Percentiles rank a stretch among this genome's conserved stretches.
Conservation (phyloP, 495 filamentous ascomycete species). For the Aspergillus haitiensis region DNA sequence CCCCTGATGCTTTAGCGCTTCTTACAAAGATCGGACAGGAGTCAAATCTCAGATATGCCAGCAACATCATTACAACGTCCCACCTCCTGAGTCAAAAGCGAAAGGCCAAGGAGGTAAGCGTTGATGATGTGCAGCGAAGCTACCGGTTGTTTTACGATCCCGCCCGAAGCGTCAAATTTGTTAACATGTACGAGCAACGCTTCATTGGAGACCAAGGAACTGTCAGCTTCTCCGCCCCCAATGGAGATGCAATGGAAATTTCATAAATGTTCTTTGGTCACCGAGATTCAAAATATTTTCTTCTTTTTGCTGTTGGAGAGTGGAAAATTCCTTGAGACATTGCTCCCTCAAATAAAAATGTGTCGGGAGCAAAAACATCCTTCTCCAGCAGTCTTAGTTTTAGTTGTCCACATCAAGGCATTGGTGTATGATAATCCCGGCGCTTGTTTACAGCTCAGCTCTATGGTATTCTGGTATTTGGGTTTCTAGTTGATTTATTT, state of each 20-base stretch:
- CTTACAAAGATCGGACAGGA: constrained; percentile 95
- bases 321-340: constrained; percentile 20
- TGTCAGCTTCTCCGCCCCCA: constrained; percentile 67
- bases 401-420: constrained; percentile 36
- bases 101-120: constrained; percentile 72
- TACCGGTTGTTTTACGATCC: constrained; percentile 94
- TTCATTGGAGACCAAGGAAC: constrained; percentile 85
- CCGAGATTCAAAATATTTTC: constrained; percentile 19
- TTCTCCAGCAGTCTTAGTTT: constrained; percentile 29
- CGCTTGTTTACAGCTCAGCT: constrained; percentile 36
- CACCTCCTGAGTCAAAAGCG: constrained; percentile 79
- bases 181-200: constrained; percentile 83
- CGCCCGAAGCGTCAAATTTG: constrained; percentile 81
- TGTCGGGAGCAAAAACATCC: constrained; percentile 22
- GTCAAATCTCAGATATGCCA: constrained; percentile 86
- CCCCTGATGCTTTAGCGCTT: constrained; percentile 82
- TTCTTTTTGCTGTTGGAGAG: constrained; percentile 24
- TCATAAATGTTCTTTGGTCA: constrained; percentile 50
- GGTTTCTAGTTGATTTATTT: constrained; percentile 31
- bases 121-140: constrained; percentile 88
- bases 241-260: constrained; percentile 83
- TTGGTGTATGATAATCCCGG: constrained; percentile 52
- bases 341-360: not conserved
- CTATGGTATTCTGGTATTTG: constrained; percentile 29
- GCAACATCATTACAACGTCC: constrained; percentile 93